Evolutionary conservation across 495 filamentous ascomycete species (phyloP).

Genomic region (Trichoderma erinaceum): DNA sequence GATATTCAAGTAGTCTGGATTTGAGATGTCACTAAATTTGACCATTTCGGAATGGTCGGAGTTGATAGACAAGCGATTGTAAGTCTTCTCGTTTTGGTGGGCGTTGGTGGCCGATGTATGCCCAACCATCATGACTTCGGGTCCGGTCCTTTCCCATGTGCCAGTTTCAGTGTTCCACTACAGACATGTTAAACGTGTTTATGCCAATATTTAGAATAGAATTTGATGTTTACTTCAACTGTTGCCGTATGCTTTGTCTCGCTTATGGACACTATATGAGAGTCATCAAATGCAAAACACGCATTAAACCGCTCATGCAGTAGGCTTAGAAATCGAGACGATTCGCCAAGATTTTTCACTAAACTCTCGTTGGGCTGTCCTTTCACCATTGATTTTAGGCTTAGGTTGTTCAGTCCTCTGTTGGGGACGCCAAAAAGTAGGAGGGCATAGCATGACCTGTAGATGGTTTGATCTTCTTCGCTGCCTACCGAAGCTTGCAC

Average conservation of each 20-base stretch:
- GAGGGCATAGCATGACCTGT: constrained; percentile 19
- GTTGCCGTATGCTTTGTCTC: constrained; percentile 22
- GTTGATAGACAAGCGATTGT: not conserved
- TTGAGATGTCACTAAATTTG: constrained; percentile 5
- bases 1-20: constrained; percentile 6
- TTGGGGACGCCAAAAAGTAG: constrained; percentile 26
- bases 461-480: constrained; percentile 11
- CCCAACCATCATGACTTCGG: constrained; percentile 13
- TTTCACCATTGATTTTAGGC: constrained; percentile 19
- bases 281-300: constrained; percentile 20
- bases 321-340: constrained; percentile 16
- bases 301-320: constrained; percentile 17
- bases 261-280: constrained; percentile 20
- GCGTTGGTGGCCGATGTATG: constrained; percentile 7
- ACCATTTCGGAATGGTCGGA: constrained; percentile 16
- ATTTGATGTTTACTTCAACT: not conserved
- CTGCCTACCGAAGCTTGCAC: constrained; percentile 17
- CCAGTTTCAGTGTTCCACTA: not conserved
- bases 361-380: constrained; percentile 20
- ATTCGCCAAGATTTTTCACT: constrained; percentile 14
- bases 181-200: not conserved
- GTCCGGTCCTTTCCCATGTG: constrained; percentile 17
- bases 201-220: not conserved
- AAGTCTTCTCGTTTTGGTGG: not conserved
- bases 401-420: constrained; percentile 23